phyloP scores from a whole-genome alignment of 2,329 filamentous ascomycete genomes.

The Ceratocystiopsis minuta region DNA sequence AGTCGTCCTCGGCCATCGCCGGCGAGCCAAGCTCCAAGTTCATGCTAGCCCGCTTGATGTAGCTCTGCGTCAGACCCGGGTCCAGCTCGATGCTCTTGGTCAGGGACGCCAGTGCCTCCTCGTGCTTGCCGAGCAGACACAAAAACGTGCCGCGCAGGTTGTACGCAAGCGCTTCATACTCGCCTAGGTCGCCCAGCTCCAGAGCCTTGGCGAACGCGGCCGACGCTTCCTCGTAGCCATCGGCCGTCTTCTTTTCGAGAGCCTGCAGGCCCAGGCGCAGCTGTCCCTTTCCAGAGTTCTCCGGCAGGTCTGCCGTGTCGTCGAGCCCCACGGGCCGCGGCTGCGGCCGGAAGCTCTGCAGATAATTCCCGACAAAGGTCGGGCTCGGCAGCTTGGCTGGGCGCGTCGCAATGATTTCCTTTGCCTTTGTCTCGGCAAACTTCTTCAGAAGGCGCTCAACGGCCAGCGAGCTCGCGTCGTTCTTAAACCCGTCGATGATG shows the following conservation, averaged over 20 bases:
- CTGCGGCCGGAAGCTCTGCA: slow-evolving; percentile 89
- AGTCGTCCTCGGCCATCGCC: slow-evolving; percentile 74
- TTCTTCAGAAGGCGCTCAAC: slow-evolving; percentile 92
- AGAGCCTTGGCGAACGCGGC: slow-evolving; percentile 75
- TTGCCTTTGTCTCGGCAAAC: slow-evolving; percentile 86
- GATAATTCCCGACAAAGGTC: slow-evolving; percentile 95
- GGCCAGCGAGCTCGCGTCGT: slow-evolving; percentile 69
- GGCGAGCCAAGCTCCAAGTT: slow-evolving; percentile 81
- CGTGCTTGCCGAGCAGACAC: slow-evolving; percentile 78
- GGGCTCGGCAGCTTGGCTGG: slow-evolving; percentile 78
- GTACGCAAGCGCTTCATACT: slow-evolving; percentile 78
- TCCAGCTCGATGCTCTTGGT: slow-evolving; percentile 87
- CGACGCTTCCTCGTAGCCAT: slow-evolving; percentile 80
- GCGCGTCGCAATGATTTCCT: slow-evolving; percentile 75
- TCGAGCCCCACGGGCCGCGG: slow-evolving; percentile 65
- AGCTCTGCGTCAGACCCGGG: slow-evolving; percentile 78
- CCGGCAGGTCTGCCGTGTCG: slow-evolving; percentile 57
- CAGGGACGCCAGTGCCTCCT: slow-evolving; percentile 65
- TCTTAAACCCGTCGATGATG: slow-evolving; percentile 96
- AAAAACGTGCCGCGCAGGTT: slow-evolving; percentile 95
- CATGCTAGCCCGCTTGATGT: slow-evolving; percentile 98
- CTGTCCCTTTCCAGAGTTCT: slow-evolving; percentile 68
- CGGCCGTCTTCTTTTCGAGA: slow-evolving; percentile 70
- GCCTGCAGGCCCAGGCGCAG: slow-evolving; percentile 67
- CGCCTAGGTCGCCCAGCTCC: slow-evolving; percentile 60